Evolutionary conservation across 306 rosid species (phyloP), one percentile per base, ranked within the genome.

Genomic region (Rosa persica): DNA sequence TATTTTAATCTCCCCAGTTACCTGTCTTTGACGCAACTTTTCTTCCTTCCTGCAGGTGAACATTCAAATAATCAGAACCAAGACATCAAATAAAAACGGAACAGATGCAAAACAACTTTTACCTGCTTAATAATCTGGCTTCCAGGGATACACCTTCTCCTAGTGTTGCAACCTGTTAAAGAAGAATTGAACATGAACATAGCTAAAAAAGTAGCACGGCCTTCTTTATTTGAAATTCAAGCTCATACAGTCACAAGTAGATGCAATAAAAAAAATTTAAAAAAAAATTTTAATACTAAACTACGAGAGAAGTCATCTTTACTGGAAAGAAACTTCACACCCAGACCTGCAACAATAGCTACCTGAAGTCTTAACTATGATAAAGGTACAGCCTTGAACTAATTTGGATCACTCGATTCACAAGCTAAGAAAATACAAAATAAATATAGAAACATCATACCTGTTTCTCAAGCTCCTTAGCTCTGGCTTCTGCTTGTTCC

Each of bases 91-190:
- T 46, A 70, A 79, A 44, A 70, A 81, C 73, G 75, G 20, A 6
- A 34, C 69, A 34, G 10, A 64, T 30, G 17, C 38, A 34, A 61
- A 74, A 16, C 55, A 76, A 74, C n/a, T 67, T 60, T 74, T 79
- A 91, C 99, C 97, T 90, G 94, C 87, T 96, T 79, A 96, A 84
- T 72, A 96, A 85, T 84, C 91, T 96, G 72, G 96, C 99, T 86
- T 96, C 99, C 68, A 96, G 86, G 80, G 98, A 91, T 58, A 96
- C 98, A 52, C 99, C 99, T 83, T 93, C 99, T 74, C 99, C 99
- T 62, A 96, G 96, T 48, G 86, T 76, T 75, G 98, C 98, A 81
- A 96, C 98, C 99, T 96, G 77, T 79, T 72, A 81, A 84, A 62
- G 81, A 76, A 58, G 83, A 84, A 77, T 46, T 20, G 20, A 20